A percentile compares a stretch with the other conserved stretches of the same genome.
Evolutionary conservation across 139 green algal genomes (phyloP).

Genomic region (Closterium sp.): DNA sequence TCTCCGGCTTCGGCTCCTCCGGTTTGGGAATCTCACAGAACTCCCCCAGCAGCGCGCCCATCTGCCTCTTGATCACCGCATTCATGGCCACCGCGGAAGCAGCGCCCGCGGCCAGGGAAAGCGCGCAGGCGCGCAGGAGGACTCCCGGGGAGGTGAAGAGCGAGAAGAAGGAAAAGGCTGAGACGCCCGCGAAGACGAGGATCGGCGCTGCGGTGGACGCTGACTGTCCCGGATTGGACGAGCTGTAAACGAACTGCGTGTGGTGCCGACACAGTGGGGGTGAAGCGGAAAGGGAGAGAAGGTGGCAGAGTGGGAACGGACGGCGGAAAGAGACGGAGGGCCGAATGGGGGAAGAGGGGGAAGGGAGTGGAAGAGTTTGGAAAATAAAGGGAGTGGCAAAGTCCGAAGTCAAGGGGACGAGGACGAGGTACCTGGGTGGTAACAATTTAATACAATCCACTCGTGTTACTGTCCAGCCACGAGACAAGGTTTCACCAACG

Average conservation of each 20-base stretch:
- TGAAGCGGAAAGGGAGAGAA: not conserved
- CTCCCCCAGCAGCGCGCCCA: constrained; percentile 24
- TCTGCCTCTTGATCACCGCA: constrained; percentile 5
- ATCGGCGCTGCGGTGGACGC: constrained; percentile 17
- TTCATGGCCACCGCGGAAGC: not conserved
- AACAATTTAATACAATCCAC: too few relatives aligned
- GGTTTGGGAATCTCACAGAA: constrained; percentile 50
- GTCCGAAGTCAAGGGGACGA: too few relatives aligned
- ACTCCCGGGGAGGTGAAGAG: not conserved
- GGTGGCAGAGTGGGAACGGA: not conserved
- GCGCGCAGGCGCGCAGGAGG: not conserved
- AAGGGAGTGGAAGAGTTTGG: too few relatives aligned
- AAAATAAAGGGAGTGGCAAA: too few relatives aligned
- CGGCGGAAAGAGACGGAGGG: not conserved
- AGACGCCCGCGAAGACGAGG: constrained; percentile 31
- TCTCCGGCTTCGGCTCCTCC: not conserved
- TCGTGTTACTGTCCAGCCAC: too few relatives aligned
- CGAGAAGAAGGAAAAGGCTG: constrained; percentile 1
- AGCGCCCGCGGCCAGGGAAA: not conserved
- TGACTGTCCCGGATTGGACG: constrained; percentile 16
- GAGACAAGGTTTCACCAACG: too few relatives aligned
- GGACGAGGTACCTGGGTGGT: too few relatives aligned
- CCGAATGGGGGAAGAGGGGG: not conserved
- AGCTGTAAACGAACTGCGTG: constrained; percentile 26
- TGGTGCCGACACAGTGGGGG: not conserved